A percentile compares a stretch with the other conserved stretches of the same genome.
Conservation (phyloP, 495 filamentous ascomycete genomes). For the Acidomyces sp. region DNA sequence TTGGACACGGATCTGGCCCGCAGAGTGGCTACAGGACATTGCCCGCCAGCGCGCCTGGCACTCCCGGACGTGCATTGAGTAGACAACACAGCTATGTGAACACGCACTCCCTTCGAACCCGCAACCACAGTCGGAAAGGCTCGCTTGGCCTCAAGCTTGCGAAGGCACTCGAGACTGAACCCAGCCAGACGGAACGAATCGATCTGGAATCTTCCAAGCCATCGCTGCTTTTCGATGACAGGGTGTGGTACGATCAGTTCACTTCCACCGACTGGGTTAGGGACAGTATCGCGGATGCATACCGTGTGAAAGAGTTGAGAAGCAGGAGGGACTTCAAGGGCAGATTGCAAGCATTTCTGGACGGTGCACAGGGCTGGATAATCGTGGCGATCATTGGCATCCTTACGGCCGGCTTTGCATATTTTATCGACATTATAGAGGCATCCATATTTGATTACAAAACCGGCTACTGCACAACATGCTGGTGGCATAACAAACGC, state of each 20-base stretch:
- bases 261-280: conserved; percentile 98
- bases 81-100: conserved; percentile 21
- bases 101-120: conserved; percentile 9
- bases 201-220: conserved; percentile 21
- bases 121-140: conserved; percentile 23
- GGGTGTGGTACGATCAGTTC: conserved; percentile 98
- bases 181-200: conserved; percentile 6
- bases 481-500: conserved; percentile 61
- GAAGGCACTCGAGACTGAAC: conserved; percentile 22
- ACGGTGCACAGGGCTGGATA: conserved; percentile 89
- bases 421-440: conserved; percentile 79
- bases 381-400: conserved; percentile 83
- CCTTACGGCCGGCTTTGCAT: conserved; percentile 73
- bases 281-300: conserved; percentile 90
- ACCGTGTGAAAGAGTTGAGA: conserved; percentile 69
- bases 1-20: conserved; percentile 13
- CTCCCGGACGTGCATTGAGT: conserved; percentile 18
- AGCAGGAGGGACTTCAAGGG: conserved; percentile 74
- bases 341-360: conserved; percentile 59
- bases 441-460: conserved; percentile 78
- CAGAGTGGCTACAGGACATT: conserved; percentile 20
- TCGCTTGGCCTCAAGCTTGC: conserved; percentile 28
- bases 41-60: conserved; percentile 23
- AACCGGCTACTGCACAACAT: conserved; percentile 65
- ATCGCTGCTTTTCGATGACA: conserved; percentile 47